Evolutionary conservation across 2,329 filamentous ascomycete species (phyloP), one percentile per base, ranked within the genome.

Genomic region (Fusarium sp.): DNA sequence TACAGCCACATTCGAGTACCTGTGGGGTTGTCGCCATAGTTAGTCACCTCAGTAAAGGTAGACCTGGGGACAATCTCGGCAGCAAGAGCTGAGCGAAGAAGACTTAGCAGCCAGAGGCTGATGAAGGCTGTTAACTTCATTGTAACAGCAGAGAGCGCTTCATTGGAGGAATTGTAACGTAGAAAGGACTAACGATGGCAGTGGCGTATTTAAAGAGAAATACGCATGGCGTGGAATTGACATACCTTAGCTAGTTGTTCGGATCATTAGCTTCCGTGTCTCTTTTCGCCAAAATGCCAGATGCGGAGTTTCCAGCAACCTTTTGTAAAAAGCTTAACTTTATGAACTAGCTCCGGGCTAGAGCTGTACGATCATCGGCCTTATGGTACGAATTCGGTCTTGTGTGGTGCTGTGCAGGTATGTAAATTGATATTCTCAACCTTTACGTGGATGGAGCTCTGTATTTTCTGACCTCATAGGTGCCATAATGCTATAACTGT

Each of bases 1-100:
- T 80, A 80, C 15, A 86, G 55, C 33, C 65, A 75, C 72, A 75
- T 74, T 7, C 63, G 60, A 9, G 72, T 73, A 20, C 66, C 65
- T 3, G 72, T 75, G 1, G 73, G 73, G 26, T 75, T 75, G 22
- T 60, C 45, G 53, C 73, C 73, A n/a, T 72, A 75, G 42, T 53
- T 24, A 2, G 61, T 75, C 0, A 75, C 73, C 47, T 75, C 71
- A 11, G 73, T 67, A 6, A 75, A 71, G 41, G 72, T 67, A 26
- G 73, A 56, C 22, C 73, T 68, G 36, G 73, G 66, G 28, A 75
- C 73, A 11, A 73, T 63, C 22, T 74, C 73, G 6, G 66, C 66
- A 18, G 44, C 66, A 13, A 73, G 33, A n/a, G 31, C 33, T 18
- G n/a, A 22, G 13, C 51, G 57, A 30, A 62, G 15, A 5, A 74